A percentile compares a stretch with the other conserved stretches of the same genome.
These are phyloP conservation scores for Teunomyces cretensis DNA, from an alignment of 805 yeast species.

Conservation along the genomic window DNA sequence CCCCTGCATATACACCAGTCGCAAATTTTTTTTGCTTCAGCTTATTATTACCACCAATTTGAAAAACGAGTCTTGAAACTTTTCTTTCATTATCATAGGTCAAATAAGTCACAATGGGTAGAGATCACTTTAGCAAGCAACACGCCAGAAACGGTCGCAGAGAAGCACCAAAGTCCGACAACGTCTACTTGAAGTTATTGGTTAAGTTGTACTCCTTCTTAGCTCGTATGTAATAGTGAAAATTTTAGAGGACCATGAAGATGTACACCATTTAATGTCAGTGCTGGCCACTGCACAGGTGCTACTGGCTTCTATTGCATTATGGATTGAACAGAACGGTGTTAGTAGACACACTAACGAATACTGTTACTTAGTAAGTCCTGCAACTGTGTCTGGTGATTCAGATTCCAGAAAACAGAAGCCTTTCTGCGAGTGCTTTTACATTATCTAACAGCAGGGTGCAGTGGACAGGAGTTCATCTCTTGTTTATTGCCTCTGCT, in stretches of 20 bases:
- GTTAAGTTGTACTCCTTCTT: slow-evolving; percentile 98
- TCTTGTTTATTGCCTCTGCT: neutral
- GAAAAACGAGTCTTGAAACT: slow-evolving; percentile 3
- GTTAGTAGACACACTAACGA: neutral
- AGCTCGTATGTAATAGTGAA: slow-evolving; percentile 80
- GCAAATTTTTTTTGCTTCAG: neutral
- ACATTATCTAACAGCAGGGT: slow-evolving; percentile 2
- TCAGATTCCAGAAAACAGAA: slow-evolving; percentile 6
- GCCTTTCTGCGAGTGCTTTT: slow-evolving; percentile 30
- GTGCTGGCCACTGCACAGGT: slow-evolving; percentile 1
- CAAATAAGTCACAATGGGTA: slow-evolving; percentile 67
- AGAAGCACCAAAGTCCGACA: slow-evolving; percentile 98
- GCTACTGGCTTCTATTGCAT: slow-evolving; percentile 5
- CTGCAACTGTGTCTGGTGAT: slow-evolving; percentile 13
- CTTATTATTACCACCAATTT: neutral
- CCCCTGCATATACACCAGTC: neutral
- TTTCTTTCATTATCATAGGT: slow-evolving; percentile 3
- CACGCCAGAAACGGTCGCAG: slow-evolving; percentile 96
- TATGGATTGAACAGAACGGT: neutral
- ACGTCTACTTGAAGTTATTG: slow-evolving; percentile 96
- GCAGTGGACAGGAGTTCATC: neutral
- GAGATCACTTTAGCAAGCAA: slow-evolving; percentile 94
- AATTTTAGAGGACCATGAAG: neutral
- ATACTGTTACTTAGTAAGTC: neutral
- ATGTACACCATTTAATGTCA: slow-evolving; percentile 1